A percentile compares a stretch with the other conserved stretches of the same genome.
Conservation (phyloP, 2,329 filamentous ascomycete species). For the Diaporthe velutina region DNA sequence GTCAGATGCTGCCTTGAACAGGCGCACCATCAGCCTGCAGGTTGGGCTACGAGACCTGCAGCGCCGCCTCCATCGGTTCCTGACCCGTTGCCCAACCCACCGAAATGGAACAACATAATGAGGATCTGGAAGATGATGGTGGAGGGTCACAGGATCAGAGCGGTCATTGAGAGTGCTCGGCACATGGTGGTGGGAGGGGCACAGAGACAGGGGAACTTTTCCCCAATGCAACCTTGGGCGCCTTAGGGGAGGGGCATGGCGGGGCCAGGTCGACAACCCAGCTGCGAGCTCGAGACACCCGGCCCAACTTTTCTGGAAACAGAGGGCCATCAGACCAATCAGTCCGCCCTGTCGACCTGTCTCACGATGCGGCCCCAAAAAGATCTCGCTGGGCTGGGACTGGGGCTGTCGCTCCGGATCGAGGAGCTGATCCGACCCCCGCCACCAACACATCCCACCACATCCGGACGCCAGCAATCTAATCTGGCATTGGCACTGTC, state of each 20-base stretch:
- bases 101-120: not conserved
- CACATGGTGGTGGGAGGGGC: not conserved
- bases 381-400: slow-evolving; percentile 18
- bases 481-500: slow-evolving; percentile 18
- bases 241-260: slow-evolving; percentile 4
- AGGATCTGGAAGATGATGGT: not conserved
- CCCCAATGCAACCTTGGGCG: slow-evolving; percentile 18
- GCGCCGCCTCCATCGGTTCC: not conserved
- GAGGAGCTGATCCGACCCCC: slow-evolving; percentile 1
- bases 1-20: slow-evolving; percentile 5
- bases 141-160: not conserved
- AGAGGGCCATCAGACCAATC: not conserved
- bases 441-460: no score
- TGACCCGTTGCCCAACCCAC: not conserved
- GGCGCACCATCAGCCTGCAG: not conserved
- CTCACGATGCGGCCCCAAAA: slow-evolving; percentile 23
- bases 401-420: slow-evolving; percentile 14
- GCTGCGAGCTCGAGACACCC: not conserved
- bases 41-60: slow-evolving; percentile 21
- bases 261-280: slow-evolving; percentile 13
- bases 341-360: slow-evolving; percentile 21
- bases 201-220: slow-evolving; percentile 1
- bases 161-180: not conserved
- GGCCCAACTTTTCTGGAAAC: slow-evolving; percentile 21
- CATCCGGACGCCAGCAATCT: slow-evolving; percentile 25